Evolutionary conservation across 2,329 filamentous ascomycete species (phyloP).

Genomic region (Claviceps sorghi): DNA sequence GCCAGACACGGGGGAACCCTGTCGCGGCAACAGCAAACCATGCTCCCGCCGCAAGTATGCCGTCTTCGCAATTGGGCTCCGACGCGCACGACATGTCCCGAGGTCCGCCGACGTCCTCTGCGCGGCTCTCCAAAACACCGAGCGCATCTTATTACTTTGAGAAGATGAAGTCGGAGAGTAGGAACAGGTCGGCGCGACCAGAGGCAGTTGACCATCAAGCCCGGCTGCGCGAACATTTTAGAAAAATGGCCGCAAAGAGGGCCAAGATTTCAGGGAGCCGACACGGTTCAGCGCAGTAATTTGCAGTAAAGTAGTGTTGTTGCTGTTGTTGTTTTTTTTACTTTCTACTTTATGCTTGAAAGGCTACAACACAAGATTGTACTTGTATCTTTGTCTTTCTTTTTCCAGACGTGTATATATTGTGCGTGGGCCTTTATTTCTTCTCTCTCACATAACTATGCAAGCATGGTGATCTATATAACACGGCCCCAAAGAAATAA

Average conservation of each 20-base stretch:
- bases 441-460: neutral
- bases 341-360: no score
- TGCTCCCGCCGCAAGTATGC: neutral
- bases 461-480: neutral
- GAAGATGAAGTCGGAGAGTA: constrained; percentile 8
- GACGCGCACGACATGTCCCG: constrained; percentile 10
- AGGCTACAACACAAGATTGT: neutral
- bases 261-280: constrained; percentile 5
- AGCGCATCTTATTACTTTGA: constrained; percentile 12
- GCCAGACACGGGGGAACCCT: neutral
- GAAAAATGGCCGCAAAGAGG: constrained; percentile 10
- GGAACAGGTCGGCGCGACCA: constrained; percentile 4
- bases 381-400: neutral
- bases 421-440: constrained; percentile 15
- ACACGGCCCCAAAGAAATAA: neutral
- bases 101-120: constrained; percentile 6
- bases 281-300: neutral
- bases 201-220: constrained; percentile 11
- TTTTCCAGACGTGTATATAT: constrained; percentile 8
- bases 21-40: neutral
- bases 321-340: no score
- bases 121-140: constrained; percentile 7
- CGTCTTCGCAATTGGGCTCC: constrained; percentile 9
- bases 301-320: neutral
- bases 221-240: constrained; percentile 15